Base-by-base conservation (phyloP, 371 early-diverging fungal species). In the Catenaria anguillulae region DNA sequence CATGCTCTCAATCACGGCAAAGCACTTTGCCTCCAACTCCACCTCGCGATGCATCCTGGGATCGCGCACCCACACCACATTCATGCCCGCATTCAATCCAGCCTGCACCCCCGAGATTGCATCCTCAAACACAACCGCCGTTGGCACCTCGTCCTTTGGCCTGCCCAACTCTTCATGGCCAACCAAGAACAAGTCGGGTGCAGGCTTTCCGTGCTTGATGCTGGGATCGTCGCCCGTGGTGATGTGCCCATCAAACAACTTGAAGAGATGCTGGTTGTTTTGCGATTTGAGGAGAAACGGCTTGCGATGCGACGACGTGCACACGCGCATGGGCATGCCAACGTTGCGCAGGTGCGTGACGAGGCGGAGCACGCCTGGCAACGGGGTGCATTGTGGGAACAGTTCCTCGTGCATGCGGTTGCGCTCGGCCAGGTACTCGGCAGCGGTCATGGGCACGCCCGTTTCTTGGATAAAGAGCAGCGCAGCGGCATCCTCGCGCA, bases 71-170 rank as follows among this genome's bases (percentile, higher is more conserved):
- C 74, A 75, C 15, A 75, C 68, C 21, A 69, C 70, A 15, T 58
- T 60, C 75, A 77, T 73, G 8, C 71, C 68, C 1, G 79, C 79
- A 24, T 67, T 66, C 33, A 72, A 43, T 0, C 70, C 79, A 0
- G 77, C 75, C 55, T 56, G 26, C 8, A 76, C 73, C 2, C 79
- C 79, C 19, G 64, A 52, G 37, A 60, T 55, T 2, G 76, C 70
- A 58, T 78, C 78, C 59, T 78, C 79, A 67, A 78, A 78, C n/a
- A 77, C 78, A 31, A 78, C 60, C 58, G 58, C 58, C 42, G 36
- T 15, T 17, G 13, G 1, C 12, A 17, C 8, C 2, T 12, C 21
- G 15, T 24, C 34, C 26, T 8, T 15, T 8, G 52, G 21, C 4
- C 6, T 8, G 2, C 58, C 68, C 2, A 75, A 40, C 64, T 23